A percentile compares a stretch with the other conserved stretches of the same genome.
Conservation (phyloP, 345 rosid species). For the Populus ilicifolia region DNA sequence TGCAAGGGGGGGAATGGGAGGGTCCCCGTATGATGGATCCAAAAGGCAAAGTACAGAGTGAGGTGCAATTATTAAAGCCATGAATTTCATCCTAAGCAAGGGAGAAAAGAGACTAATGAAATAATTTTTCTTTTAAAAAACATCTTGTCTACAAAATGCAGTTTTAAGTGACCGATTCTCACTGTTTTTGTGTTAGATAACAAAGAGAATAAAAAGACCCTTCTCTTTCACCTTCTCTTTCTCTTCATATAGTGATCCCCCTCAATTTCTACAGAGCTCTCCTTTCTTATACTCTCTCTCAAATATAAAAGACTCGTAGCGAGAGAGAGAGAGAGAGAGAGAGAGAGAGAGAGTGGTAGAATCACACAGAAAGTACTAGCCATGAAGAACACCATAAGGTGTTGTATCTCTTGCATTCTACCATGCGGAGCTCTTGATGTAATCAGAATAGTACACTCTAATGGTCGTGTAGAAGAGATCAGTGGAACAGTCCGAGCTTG, state of each 20-base stretch:
- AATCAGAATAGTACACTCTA: conserved; percentile 82
- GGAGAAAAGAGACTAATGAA: neutral
- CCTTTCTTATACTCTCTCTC: conserved; percentile 14
- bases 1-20: conserved; percentile 12
- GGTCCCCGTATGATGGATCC: conserved; percentile 66
- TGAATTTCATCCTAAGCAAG: conserved; percentile 54
- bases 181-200: conserved; percentile 4
- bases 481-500: conserved; percentile 73
- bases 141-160: conserved; percentile 14
- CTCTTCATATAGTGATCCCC: conserved; percentile 8
- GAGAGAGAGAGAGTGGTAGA: neutral
- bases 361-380: neutral
- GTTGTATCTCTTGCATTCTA: conserved; percentile 94
- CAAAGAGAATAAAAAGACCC: conserved; percentile 15
- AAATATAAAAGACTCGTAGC: neutral
- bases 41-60: conserved; percentile 58
- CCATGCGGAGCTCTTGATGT: conserved; percentile 97
- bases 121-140: too few relatives aligned
- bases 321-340: neutral
- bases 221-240: conserved; percentile 11
- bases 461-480: conserved; percentile 89
- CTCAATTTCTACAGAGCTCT: neutral
- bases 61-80: conserved; percentile 83
- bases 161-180: conserved; percentile 29
- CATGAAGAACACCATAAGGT: conserved; percentile 87